Evolutionary conservation across 352 stramenopile species (phyloP).

Genomic region (Globisporangium nagaii): DNA sequence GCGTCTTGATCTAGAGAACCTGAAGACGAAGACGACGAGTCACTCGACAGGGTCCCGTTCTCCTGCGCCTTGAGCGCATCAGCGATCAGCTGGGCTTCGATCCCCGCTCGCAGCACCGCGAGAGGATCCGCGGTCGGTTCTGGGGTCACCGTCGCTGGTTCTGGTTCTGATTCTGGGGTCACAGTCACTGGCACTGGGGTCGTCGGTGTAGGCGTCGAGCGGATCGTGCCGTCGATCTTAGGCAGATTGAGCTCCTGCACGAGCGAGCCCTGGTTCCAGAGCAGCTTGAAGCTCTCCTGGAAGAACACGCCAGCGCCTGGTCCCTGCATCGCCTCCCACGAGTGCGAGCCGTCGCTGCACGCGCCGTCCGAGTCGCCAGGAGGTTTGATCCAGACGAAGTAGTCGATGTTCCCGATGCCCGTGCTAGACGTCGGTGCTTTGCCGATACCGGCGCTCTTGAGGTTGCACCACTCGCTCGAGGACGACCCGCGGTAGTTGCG

Average conservation of each 20-base stretch:
- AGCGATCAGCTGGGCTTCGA: background rate
- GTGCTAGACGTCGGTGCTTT: conserved; percentile 40
- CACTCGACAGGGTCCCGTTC: background rate
- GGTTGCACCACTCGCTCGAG: conserved; percentile 54
- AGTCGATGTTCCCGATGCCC: conserved; percentile 45
- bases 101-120: background rate
- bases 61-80: background rate
- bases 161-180: background rate
- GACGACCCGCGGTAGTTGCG: conserved; percentile 25
- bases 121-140: background rate
- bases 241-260: conserved; percentile 2
- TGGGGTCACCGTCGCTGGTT: background rate
- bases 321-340: conserved; percentile 44
- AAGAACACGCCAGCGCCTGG: conserved; percentile 54
- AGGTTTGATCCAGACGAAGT: conserved; percentile 72
- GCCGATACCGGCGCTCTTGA: conserved; percentile 33
- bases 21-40: background rate
- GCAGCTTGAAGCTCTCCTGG: conserved; percentile 38
- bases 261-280: conserved; percentile 58
- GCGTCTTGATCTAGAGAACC: background rate
- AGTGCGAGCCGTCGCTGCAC: conserved; percentile 28
- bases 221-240: background rate
- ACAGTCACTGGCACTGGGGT: background rate
- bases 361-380: conserved; percentile 59
- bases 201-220: background rate